These are phyloP conservation scores for Syzygium oleosum DNA, from an alignment of 345 rosid genomes.

Conservation along the genomic window DNA sequence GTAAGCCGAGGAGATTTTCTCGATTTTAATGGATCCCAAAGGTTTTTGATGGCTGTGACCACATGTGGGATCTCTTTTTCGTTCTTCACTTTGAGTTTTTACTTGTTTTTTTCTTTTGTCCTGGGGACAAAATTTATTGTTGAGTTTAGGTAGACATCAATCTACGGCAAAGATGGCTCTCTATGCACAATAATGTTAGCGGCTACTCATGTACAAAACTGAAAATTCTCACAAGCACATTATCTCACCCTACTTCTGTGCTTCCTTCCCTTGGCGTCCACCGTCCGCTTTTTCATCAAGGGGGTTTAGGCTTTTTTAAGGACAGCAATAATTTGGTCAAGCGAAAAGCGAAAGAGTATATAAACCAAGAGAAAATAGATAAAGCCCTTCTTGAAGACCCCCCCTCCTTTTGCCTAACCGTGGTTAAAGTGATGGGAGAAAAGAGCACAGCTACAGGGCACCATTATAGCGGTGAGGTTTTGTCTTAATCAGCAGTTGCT, in stretches of 20 bases:
- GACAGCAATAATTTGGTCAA: conserved; percentile 2
- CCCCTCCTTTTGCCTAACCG: background rate
- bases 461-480: background rate
- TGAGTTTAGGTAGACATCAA: background rate
- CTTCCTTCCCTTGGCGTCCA: too few species aligned
- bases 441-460: background rate
- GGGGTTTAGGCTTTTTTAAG: background rate
- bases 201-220: background rate
- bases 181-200: background rate
- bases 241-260: background rate
- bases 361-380: background rate
- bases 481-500: background rate
- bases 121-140: background rate
- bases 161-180: background rate
- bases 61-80: background rate
- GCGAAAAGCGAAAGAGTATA: background rate
- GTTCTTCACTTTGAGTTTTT: background rate
- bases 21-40: background rate
- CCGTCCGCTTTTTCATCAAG: background rate
- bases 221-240: background rate
- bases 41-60: background rate
- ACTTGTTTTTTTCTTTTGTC: background rate
- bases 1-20: background rate
- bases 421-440: background rate
- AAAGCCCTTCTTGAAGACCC: background rate